Percentiles rank a stretch among this genome's conserved stretches.
Evolutionary conservation across 495 filamentous ascomycete genomes (phyloP).

Genomic region (Penicillium angulare): DNA sequence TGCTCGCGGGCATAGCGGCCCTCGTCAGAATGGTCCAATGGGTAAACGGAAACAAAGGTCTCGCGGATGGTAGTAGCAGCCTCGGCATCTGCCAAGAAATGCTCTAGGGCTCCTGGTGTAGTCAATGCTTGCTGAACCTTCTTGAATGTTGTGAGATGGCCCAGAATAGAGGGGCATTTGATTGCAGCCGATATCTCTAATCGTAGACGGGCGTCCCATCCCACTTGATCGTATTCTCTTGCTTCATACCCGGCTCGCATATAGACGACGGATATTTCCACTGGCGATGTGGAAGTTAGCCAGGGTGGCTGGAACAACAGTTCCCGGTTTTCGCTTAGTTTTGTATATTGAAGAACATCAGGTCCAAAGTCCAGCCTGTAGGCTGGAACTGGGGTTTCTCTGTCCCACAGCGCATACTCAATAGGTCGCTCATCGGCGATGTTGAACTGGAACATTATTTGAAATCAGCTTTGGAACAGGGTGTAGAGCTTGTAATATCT

Average conservation of each 20-base stretch:
- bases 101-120: constrained; percentile 55
- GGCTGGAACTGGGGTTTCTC: constrained; percentile 45
- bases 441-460: constrained; percentile 52
- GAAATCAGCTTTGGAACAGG: no score
- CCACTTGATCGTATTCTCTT: constrained; percentile 63
- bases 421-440: constrained; percentile 72
- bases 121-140: constrained; percentile 86
- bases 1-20: constrained; percentile 63
- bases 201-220: constrained; percentile 61
- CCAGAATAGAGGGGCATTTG: constrained; percentile 80
- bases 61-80: constrained; percentile 35
- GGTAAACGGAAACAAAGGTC: constrained; percentile 78
- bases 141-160: constrained; percentile 81
- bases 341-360: constrained; percentile 59
- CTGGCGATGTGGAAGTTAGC: constrained; percentile 38
- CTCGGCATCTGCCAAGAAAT: constrained; percentile 53
- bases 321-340: constrained; percentile 55
- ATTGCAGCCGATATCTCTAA: constrained; percentile 76
- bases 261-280: constrained; percentile 79
- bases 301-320: constrained; percentile 71
- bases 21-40: constrained; percentile 63
- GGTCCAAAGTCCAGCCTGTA: constrained; percentile 61
- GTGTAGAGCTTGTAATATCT: no score
- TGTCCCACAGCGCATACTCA: constrained; percentile 45
- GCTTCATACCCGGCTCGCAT: constrained; percentile 81